Evolutionary conservation across 1,284 basidiomycete species (phyloP), one percentile per base, ranked within the genome.

Genomic region (Anthracocystis walkeri): DNA sequence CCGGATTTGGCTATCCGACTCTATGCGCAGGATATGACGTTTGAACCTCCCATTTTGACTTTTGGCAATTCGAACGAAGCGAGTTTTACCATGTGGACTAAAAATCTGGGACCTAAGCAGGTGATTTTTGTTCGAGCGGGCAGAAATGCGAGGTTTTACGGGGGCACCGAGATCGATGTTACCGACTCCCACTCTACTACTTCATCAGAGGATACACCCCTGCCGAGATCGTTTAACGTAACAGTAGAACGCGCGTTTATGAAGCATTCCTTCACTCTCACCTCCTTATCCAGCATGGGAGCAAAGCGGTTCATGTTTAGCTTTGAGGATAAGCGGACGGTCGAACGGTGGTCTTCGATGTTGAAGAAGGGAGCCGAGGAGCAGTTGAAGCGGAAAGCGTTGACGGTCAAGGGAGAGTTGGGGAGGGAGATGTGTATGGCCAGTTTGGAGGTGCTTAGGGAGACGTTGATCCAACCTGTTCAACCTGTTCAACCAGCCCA

Each of bases 1-100:
- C 69, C 81, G 3, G 80, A 82, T 51, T 45, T 85, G 44, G 76
- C 76, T 10, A 71, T 85, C 42, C 65, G 78, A 0, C 64, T 85
- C 1, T 77, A 82, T 31, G 83, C 81, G 21, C 69, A 70, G 25
- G 82, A 81, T 44, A 72, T 76, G 10, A 66, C 58, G 23, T 81
- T 82, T 50, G 79, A 83, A 23, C 83, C 83, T 16, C 79, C 81
- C 2, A 59, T 85, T 10, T 60, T 85, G 23, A 74, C 79, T 0
- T 85, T 85, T 51, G 52, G 63, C 7, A 31, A 40, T 1, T 44
- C 62, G n/a, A 67, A 69, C 45, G 61, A 70, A 31, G 68, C 77
- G 20, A 72, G 62, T 10, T 85, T 84, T 58, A 79, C 72, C 5
- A 78, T 85, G 60, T 77, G 75, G 60, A 73, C 75, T 41, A 74